These are phyloP conservation scores for Aspergillus felis DNA, from an alignment of 2,329 filamentous ascomycete genomes.

Conservation along the genomic window DNA sequence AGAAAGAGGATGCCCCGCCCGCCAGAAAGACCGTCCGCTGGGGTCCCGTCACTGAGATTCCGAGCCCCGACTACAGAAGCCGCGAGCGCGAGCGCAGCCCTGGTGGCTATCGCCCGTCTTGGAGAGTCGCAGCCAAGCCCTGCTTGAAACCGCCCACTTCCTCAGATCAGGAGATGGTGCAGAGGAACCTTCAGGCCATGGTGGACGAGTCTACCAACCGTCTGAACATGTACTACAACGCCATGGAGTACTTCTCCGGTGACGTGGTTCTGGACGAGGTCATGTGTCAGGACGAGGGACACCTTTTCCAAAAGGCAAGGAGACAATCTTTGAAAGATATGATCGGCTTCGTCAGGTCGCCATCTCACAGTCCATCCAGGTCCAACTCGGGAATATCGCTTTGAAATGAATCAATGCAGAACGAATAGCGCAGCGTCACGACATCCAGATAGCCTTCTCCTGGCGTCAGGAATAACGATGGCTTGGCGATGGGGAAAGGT, in stretches of 20 bases:
- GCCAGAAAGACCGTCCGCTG: background rate
- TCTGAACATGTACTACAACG: conserved; percentile 6
- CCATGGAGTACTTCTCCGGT: background rate
- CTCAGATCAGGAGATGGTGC: conserved; percentile 10
- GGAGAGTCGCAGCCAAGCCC: background rate
- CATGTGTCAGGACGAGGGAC: background rate
- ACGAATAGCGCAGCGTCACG: background rate
- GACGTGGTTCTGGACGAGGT: conserved; percentile 6
- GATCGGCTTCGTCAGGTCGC: background rate
- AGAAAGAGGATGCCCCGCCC: background rate
- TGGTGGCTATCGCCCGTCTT: too few species aligned
- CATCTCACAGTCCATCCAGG: background rate
- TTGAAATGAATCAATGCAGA: background rate
- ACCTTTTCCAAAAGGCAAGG: background rate
- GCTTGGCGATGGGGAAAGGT: background rate
- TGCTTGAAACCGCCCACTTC: conserved; percentile 14
- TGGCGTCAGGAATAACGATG: background rate
- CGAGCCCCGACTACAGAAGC: background rate
- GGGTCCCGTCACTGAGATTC: background rate
- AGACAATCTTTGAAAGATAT: background rate
- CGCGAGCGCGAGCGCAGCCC: background rate
- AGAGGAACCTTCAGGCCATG: conserved; percentile 10
- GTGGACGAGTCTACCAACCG: conserved; percentile 1
- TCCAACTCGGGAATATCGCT: background rate
- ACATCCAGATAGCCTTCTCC: background rate